phyloP scores from a whole-genome alignment of 345 rosid species.

The Citrus inodora region DNA sequence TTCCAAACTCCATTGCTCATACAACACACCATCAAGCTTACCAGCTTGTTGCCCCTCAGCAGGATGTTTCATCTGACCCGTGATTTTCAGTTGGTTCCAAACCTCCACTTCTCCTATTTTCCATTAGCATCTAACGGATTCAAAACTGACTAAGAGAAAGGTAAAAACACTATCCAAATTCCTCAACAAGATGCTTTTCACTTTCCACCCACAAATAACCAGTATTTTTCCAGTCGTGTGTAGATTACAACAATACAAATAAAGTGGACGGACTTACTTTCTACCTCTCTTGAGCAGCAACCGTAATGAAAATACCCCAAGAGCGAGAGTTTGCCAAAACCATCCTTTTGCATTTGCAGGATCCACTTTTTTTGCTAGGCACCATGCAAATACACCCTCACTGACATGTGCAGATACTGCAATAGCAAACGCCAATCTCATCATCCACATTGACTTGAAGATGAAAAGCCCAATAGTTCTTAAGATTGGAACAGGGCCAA shows the following conservation, averaged over 20 bases:
- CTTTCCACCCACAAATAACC: background rate
- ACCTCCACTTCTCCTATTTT: no score
- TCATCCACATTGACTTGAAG: slow-evolving; percentile 43
- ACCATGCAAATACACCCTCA: slow-evolving; percentile 64
- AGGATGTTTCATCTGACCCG: no score
- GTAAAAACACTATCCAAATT: background rate
- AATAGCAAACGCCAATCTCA: slow-evolving; percentile 37
- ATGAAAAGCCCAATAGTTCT: slow-evolving; percentile 52
- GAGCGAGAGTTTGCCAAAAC: slow-evolving; percentile 83
- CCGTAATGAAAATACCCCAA: slow-evolving; percentile 64
- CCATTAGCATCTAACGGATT: no score
- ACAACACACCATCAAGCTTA: no score
- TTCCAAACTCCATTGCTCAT: no score
- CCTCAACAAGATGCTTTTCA: background rate
- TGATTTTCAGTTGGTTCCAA: no score
- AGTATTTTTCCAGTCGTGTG: background rate
- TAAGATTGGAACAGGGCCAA: slow-evolving; percentile 60
- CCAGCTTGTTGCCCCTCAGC: no score
- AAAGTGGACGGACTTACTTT: slow-evolving; percentile 12
- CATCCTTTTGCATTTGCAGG: slow-evolving; percentile 70
- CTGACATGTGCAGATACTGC: slow-evolving; percentile 40
- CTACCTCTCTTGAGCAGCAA: slow-evolving; percentile 58
- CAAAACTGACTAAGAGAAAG: no score
- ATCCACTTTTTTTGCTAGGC: slow-evolving; percentile 61
- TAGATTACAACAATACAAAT: slow-evolving; percentile 13